Conservation (phyloP, 768 basidiomycete genomes). For the Hygrophoropsis aurantiaca region DNA sequence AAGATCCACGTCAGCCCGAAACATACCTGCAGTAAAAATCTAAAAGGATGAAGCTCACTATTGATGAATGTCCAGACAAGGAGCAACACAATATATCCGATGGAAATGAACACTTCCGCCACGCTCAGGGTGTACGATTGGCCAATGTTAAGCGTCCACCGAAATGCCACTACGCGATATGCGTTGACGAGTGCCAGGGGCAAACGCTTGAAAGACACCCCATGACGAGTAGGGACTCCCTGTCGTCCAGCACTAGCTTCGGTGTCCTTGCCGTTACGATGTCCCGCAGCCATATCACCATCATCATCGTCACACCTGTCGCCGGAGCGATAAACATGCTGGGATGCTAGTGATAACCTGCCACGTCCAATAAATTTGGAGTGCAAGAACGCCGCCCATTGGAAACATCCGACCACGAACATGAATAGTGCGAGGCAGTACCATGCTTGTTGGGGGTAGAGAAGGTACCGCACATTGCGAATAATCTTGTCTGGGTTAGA, state of each 20-base stretch:
- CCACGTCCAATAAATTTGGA: conserved; percentile 16
- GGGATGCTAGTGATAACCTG: too few species aligned
- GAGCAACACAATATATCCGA: conserved; percentile 44
- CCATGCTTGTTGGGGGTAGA: conserved; percentile 16
- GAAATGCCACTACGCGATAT: conserved; percentile 53
- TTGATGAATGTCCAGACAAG: conserved; percentile 44
- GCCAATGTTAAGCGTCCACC: conserved; percentile 47
- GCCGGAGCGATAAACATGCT: too few species aligned
- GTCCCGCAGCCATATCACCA: too few species aligned
- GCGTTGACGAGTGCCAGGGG: conserved; percentile 38
- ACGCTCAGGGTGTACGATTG: conserved; percentile 34
- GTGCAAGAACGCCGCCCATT: conserved; percentile 24
- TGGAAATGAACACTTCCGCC: conserved; percentile 46
- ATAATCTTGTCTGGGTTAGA: not conserved
- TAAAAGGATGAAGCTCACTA: conserved; percentile 38
- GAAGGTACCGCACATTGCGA: not conserved
- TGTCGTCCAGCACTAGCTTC: too few species aligned
- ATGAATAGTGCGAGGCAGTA: conserved; percentile 15
- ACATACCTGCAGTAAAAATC: not conserved
- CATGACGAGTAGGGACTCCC: conserved; percentile 22
- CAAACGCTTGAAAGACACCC: conserved; percentile 39
- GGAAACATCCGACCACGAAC: conserved; percentile 17
- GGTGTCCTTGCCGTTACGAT: too few species aligned
- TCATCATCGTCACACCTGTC: too few species aligned
- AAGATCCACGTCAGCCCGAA: not conserved